Evolutionary conservation across 2,329 filamentous ascomycete genomes (phyloP).

Genomic region (Colletotrichum sp.): DNA sequence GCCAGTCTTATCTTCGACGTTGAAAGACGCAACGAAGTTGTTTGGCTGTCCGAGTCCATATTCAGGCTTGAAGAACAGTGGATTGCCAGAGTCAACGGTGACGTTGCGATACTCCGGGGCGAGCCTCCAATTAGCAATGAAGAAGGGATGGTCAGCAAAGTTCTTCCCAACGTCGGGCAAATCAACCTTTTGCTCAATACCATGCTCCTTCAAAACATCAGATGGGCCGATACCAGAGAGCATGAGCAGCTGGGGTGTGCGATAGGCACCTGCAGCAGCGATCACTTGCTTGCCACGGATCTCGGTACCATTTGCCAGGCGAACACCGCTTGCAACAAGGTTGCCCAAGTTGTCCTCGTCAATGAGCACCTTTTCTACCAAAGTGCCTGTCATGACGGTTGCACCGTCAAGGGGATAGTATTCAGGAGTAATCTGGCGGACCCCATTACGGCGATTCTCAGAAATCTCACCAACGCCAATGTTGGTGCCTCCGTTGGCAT

Average conservation of each 20-base stretch:
- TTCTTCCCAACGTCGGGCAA: conserved; percentile 55
- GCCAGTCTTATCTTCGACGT: conserved; percentile 28
- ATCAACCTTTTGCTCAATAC: conserved; percentile 46
- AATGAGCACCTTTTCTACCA: conserved; percentile 26
- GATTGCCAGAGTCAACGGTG: conserved; percentile 36
- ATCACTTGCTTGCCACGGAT: conserved; percentile 37
- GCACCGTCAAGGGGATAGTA: conserved; percentile 29
- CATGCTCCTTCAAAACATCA: conserved; percentile 42
- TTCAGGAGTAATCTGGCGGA: conserved; percentile 26
- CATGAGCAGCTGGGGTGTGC: conserved; percentile 55
- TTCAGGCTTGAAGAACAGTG: conserved; percentile 37
- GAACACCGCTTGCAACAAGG: conserved; percentile 28
- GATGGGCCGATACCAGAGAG: conserved; percentile 58
- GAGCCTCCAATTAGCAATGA: conserved; percentile 32
- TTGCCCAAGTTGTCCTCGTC: background rate
- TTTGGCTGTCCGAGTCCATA: conserved; percentile 38
- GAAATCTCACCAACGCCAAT: conserved; percentile 36
- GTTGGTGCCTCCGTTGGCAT: conserved; percentile 31
- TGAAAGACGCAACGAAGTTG: conserved; percentile 40
- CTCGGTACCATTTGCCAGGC: conserved; percentile 29
- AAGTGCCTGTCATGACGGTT: conserved; percentile 27
- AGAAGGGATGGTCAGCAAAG: conserved; percentile 54
- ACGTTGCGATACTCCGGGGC: conserved; percentile 35
- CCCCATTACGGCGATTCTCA: conserved; percentile 27
- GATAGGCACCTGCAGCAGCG: conserved; percentile 52